These are phyloP conservation scores for Syzygium jambos DNA, from an alignment of 345 rosid species.

Conservation along the genomic window DNA sequence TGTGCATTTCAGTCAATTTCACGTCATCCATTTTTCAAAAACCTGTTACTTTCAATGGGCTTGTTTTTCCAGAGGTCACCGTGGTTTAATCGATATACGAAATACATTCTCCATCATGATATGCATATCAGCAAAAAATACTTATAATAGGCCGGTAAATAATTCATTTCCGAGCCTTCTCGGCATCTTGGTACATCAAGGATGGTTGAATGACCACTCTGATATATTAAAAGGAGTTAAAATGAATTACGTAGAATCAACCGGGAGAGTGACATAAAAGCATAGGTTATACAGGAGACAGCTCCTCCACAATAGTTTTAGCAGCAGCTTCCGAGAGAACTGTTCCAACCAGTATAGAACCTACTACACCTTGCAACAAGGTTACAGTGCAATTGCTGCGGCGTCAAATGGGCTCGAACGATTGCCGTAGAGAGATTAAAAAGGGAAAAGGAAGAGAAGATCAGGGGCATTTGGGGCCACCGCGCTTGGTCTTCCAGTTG, in stretches of 20 bases:
- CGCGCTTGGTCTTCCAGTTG: constrained; percentile 48
- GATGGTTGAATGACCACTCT: neutral
- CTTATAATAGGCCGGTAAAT: neutral
- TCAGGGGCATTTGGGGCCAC: constrained; percentile 58
- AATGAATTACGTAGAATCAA: neutral
- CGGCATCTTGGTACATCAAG: neutral
- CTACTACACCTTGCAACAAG: neutral
- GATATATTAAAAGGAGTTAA: neutral
- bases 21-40: neutral
- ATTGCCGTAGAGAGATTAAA: neutral
- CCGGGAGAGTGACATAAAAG: neutral
- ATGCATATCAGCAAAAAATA: neutral
- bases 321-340: neutral
- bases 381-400: neutral
- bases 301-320: neutral
- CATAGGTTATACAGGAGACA: neutral
- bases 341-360: neutral
- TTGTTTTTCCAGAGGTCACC: neutral
- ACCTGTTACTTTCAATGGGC: neutral
- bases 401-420: neutral
- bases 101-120: neutral
- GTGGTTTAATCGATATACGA: neutral
- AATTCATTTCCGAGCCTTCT: neutral
- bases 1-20: neutral
- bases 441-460: neutral